Percentiles rank a stretch among this genome's conserved stretches.
Evolutionary conservation across 129 eudicot genomes (phyloP).

Genomic region (Kitagawia praeruptora): DNA sequence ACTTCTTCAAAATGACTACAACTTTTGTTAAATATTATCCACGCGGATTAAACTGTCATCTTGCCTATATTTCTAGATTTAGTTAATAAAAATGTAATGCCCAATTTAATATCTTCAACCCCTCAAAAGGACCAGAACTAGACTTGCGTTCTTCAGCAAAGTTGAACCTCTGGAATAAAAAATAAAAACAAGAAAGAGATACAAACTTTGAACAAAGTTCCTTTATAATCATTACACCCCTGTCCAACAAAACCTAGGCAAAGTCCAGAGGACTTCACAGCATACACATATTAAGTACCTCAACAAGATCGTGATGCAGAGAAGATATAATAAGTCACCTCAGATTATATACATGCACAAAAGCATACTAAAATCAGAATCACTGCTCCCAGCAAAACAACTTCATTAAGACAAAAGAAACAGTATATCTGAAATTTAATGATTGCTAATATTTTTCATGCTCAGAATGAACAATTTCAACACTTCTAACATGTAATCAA

Average conservation of each 20-base stretch:
- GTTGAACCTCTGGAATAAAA: neutral
- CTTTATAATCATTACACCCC: neutral
- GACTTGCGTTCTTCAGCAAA: neutral
- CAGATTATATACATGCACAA: neutral
- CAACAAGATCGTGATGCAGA: neutral
- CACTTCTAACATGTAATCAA: neutral
- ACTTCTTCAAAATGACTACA: neutral
- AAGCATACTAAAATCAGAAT: neutral
- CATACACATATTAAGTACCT: neutral
- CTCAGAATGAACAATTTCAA: neutral
- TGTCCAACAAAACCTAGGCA: neutral
- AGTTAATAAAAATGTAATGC: neutral
- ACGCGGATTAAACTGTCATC: neutral
- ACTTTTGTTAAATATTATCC: neutral
- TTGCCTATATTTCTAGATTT: neutral
- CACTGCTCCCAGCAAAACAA: neutral
- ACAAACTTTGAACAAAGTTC: neutral
- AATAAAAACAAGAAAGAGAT: neutral
- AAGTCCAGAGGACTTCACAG: neutral
- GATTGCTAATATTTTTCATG: neutral
- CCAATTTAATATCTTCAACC: neutral
- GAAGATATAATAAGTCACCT: neutral
- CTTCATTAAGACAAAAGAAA: neutral
- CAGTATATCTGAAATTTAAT: neutral
- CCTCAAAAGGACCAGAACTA: neutral